Conservation (phyloP, 352 stramenopile genomes). For the Phytophthora melonis region DNA sequence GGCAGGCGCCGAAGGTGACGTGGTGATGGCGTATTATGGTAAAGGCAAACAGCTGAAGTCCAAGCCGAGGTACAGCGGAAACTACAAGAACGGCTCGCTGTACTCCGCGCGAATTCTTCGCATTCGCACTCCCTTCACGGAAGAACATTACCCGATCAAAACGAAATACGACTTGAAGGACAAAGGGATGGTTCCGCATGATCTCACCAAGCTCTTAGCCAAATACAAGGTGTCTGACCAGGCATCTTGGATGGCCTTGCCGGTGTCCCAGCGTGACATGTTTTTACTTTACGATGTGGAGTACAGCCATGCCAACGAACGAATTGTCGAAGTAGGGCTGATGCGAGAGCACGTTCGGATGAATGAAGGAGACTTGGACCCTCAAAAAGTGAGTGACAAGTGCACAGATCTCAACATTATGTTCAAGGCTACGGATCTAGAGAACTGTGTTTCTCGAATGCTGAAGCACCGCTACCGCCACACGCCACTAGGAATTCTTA, state of each 20-base stretch:
- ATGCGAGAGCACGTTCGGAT: conserved; percentile 66
- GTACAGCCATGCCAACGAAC: conserved; percentile 67
- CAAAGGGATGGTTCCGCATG: conserved; percentile 37
- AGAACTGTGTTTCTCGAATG: conserved; percentile 75
- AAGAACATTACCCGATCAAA: conserved; percentile 54
- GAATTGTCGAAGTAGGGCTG: conserved; percentile 68
- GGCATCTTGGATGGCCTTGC: conserved; percentile 56
- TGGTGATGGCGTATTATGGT: conserved; percentile 73
- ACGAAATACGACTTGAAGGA: conserved; percentile 53
- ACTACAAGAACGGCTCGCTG: conserved; percentile 56
- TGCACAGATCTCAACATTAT: conserved; percentile 74
- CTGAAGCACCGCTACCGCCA: conserved; percentile 47
- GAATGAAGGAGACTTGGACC: conserved; percentile 66
- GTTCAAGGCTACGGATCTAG: conserved; percentile 68
- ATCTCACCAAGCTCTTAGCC: conserved; percentile 45
- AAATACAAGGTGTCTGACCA: conserved; percentile 70
- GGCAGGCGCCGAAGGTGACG: conserved; percentile 40
- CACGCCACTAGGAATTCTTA: conserved; percentile 68
- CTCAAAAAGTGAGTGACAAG: conserved; percentile 59
- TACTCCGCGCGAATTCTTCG: conserved; percentile 61
- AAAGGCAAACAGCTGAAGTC: conserved; percentile 59
- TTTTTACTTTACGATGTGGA: conserved; percentile 81
- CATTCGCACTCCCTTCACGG: conserved; percentile 67
- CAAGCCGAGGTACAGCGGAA: conserved; percentile 48
- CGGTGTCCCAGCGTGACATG: conserved; percentile 57